Percentiles rank a stretch among this genome's conserved stretches.
These are phyloP conservation scores for Forsythia suspensa DNA, from an alignment of 257 asterid species.

Conservation along the genomic window DNA sequence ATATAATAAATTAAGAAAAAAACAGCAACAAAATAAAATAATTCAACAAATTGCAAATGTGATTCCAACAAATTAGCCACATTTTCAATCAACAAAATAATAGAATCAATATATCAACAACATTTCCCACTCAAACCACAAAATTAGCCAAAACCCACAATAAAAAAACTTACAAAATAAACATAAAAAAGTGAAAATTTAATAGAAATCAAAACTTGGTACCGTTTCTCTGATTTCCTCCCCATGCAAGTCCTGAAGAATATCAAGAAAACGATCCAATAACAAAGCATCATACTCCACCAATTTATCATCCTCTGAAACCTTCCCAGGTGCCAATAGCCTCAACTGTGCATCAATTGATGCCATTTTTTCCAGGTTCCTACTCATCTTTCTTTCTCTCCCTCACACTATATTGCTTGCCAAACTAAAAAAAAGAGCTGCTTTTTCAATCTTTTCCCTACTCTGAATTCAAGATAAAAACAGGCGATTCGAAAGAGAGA, in stretches of 20 bases:
- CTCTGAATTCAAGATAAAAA: slow-evolving; percentile 16
- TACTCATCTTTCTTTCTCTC: slow-evolving; percentile 36
- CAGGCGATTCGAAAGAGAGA: not conserved
- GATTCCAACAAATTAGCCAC: not conserved
- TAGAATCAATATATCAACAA: slow-evolving; percentile 6
- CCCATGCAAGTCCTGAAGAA: slow-evolving; percentile 93
- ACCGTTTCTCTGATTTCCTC: slow-evolving; percentile 88
- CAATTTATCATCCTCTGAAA: slow-evolving; percentile 93
- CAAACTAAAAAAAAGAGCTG: not conserved
- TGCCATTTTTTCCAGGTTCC: slow-evolving; percentile 74
- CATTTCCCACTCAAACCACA: not conserved
- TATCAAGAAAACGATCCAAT: slow-evolving; percentile 91
- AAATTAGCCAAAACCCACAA: not conserved
- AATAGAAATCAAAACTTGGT: slow-evolving; percentile 19
- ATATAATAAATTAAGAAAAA: slow-evolving; percentile 1
- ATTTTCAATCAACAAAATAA: not conserved
- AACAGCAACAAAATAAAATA: not conserved
- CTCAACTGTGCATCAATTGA: slow-evolving; percentile 96
- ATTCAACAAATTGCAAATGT: not conserved
- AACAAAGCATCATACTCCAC: slow-evolving; percentile 95
- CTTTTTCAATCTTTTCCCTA: slow-evolving; percentile 15
- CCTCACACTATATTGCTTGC: slow-evolving; percentile 21
- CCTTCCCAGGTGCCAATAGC: slow-evolving; percentile 85
- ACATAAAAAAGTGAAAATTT: not conserved
- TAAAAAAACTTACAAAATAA: not conserved